Percentiles rank a stretch among this genome's conserved stretches.
Conservation (phyloP, 495 filamentous ascomycete species). For the Penicillium dipodomyicola region DNA sequence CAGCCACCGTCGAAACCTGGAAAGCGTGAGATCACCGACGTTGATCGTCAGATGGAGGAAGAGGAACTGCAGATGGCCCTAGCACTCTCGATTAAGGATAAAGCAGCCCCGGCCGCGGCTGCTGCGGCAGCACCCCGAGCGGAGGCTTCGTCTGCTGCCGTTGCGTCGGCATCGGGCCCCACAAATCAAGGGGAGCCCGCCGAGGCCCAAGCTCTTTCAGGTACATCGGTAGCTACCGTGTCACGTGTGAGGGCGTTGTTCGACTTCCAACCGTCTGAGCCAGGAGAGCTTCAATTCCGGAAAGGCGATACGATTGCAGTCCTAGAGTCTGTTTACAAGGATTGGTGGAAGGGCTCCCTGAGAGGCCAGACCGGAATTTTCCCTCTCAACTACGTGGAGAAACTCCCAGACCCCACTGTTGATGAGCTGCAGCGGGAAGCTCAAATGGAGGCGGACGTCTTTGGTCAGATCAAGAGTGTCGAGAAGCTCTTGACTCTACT, state of each 20-base stretch:
- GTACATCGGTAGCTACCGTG: slow-evolving; percentile 95
- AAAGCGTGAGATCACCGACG: slow-evolving; percentile 84
- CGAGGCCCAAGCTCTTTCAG: slow-evolving; percentile 52
- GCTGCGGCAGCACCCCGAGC: slow-evolving; percentile 23
- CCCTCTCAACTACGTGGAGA: slow-evolving; percentile 97
- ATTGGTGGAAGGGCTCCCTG: slow-evolving; percentile 98
- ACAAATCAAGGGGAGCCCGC: slow-evolving; percentile 40
- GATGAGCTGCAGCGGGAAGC: slow-evolving; percentile 95
- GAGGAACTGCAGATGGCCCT: slow-evolving; percentile 97
- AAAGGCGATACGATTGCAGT: slow-evolving; percentile 98
- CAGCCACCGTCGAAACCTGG: slow-evolving; percentile 89
- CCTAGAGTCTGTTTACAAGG: slow-evolving; percentile 95
- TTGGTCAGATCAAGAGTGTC: slow-evolving; percentile 97
- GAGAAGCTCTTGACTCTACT: slow-evolving; percentile 92
- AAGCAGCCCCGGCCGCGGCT: slow-evolving; percentile 15
- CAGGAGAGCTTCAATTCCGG: slow-evolving; percentile 90
- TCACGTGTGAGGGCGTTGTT: slow-evolving; percentile 91
- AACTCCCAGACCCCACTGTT: slow-evolving; percentile 87
- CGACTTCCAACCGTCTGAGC: slow-evolving; percentile 91
- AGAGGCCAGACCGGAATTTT: slow-evolving; percentile 96
- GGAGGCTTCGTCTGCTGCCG: slow-evolving; percentile 27
- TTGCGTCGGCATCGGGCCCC: slow-evolving; percentile 31
- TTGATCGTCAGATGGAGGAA: slow-evolving; percentile 92
- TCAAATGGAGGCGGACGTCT: slow-evolving; percentile 96
- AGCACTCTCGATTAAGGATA: slow-evolving; percentile 87